Conservation (phyloP, 306 rosid species). For the Begonia fuchsioides region DNA sequence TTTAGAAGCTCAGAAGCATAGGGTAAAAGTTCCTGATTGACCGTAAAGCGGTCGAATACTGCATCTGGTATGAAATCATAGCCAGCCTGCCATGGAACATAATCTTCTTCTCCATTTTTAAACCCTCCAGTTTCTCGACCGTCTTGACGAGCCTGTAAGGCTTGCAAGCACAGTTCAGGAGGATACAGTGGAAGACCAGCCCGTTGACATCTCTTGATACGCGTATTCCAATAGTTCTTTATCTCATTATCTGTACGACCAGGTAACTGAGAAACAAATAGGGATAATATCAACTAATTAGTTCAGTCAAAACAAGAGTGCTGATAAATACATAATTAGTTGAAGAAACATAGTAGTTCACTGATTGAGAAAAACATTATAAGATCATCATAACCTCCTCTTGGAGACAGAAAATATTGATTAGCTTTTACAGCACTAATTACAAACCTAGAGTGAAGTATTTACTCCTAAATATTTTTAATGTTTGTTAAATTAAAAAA, state of each 20-base stretch:
- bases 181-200: slow-evolving; percentile 94
- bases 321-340: background rate
- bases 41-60: slow-evolving; percentile 41
- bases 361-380: background rate
- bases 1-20: slow-evolving; percentile 40
- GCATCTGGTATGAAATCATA: slow-evolving; percentile 38
- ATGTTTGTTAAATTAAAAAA: too few species aligned
- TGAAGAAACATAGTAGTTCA: background rate
- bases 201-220: slow-evolving; percentile 78
- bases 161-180: slow-evolving; percentile 53
- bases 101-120: slow-evolving; percentile 25
- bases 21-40: slow-evolving; percentile 31
- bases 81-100: slow-evolving; percentile 30
- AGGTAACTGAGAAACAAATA: slow-evolving; percentile 43
- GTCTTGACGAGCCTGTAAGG: slow-evolving; percentile 35
- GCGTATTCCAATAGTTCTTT: slow-evolving; percentile 98
- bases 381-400: background rate
- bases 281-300: background rate
- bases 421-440: background rate
- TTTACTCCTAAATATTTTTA: too few species aligned
- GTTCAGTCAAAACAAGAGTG: background rate
- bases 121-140: slow-evolving; percentile 29
- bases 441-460: too few species aligned
- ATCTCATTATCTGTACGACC: slow-evolving; percentile 99
- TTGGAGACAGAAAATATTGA: background rate